These are phyloP conservation scores for Alternaria viburni DNA, from an alignment of 2,329 filamentous ascomycete genomes.

Conservation along the genomic window DNA sequence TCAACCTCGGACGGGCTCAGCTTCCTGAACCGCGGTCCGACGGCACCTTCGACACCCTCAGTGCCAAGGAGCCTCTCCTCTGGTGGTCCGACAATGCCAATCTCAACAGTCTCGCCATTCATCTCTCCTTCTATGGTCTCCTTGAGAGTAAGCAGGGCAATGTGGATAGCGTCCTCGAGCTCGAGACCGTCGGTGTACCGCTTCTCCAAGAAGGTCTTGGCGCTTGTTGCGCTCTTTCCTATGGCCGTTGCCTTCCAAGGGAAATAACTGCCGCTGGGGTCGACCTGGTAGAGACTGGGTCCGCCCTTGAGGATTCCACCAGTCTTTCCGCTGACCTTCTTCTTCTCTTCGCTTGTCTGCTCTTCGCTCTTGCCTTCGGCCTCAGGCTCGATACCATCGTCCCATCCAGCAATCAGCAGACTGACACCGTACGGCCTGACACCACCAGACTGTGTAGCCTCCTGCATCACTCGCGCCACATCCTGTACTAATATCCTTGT, in stretches of 20 bases:
- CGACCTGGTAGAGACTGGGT: conserved; percentile 97
- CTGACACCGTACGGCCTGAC: conserved; percentile 96
- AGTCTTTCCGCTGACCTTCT: conserved; percentile 84
- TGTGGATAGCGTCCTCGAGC: conserved; percentile 97
- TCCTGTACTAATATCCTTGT: conserved; percentile 99
- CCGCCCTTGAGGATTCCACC: conserved; percentile 95
- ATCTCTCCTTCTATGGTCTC: conserved; percentile 99
- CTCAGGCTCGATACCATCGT: conserved; percentile 93
- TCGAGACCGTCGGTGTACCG: conserved; percentile 96
- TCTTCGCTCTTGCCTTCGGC: conserved; percentile 65
- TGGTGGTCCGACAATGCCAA: conserved; percentile 94
- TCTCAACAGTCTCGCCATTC: conserved; percentile 98
- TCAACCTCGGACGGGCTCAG: conserved; percentile 97
- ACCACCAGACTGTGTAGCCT: conserved; percentile 97
- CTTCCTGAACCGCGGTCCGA: conserved; percentile 89
- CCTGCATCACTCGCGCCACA: conserved; percentile 96
- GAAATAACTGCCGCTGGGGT: conserved; percentile 98
- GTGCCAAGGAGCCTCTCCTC: conserved; percentile 91
- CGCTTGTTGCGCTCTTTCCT: conserved; percentile 96
- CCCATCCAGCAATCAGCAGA: conserved; percentile 94
- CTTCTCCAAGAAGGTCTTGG: conserved; percentile 99
- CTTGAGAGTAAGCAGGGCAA: conserved; percentile 94
- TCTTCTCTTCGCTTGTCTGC: conserved; percentile 64
- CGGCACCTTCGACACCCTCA: conserved; percentile 84
- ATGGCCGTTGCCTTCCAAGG: conserved; percentile 99